Conservation (phyloP, 192 early-diverging fungal species). For the Backusella westeae region DNA sequence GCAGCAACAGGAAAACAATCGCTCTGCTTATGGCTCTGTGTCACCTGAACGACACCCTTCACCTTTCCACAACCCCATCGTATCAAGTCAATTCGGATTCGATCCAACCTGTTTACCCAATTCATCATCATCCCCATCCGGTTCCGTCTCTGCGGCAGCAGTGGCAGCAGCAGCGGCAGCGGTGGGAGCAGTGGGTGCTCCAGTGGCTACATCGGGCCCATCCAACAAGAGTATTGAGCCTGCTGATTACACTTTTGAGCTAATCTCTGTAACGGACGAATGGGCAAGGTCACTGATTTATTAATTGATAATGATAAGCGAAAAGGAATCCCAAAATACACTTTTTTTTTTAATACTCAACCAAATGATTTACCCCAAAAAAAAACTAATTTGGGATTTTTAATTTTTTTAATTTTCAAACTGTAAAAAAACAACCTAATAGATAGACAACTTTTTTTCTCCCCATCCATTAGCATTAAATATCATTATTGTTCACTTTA, state of each 20-base stretch:
- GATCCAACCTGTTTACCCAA: constrained; percentile 6
- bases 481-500: neutral
- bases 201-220: constrained; percentile 11
- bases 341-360: neutral
- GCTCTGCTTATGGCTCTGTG: neutral
- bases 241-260: constrained; percentile 37
- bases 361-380: neutral
- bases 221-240: constrained; percentile 30
- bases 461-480: neutral
- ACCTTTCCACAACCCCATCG: constrained; percentile 10
- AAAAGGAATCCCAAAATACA: neutral
- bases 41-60: constrained; percentile 8
- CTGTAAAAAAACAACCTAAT: neutral
- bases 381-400: neutral
- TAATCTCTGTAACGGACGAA: constrained; percentile 36
- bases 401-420: neutral
- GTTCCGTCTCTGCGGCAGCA: constrained; percentile 9
- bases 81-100: constrained; percentile 7
- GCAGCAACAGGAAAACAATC: neutral
- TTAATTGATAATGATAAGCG: constrained; percentile 5
- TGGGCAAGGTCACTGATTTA: constrained; percentile 30
- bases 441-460: neutral
- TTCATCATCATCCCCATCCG: neutral
- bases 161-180: constrained; percentile 14
- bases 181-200: constrained; percentile 15